Base-by-base conservation (phyloP, 1,284 basidiomycete genomes). In the Ganoderma leucocontextum region DNA sequence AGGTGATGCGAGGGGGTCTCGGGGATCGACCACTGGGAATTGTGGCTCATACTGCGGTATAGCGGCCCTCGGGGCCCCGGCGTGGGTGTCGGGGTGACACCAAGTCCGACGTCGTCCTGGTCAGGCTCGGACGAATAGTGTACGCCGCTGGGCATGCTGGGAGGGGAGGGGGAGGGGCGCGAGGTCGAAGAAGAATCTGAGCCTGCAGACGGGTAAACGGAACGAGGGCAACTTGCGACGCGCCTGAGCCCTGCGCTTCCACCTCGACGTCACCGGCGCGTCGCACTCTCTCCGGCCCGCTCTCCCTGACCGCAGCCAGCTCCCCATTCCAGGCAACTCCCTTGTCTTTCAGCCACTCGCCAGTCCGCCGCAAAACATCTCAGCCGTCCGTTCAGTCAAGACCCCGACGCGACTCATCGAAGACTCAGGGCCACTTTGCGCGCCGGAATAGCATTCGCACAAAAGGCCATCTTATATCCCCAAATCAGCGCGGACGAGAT, bases 1-100 rank as follows among this genome's bases (percentile, higher is more conserved):
- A 87, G 82, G 76, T 89, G 88, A 75, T 91, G 90, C n/a, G 81
- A 82, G 29, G 89, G 88, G 9, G 87, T 86, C 38, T 90, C 87
- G 33, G 80, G 76, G 13, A 82, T 77, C 13, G 87, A 87, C 86
- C 87, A 87, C 69, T 84, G 84, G 33, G 89, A 87, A 70, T 82
- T 82, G 64, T 84, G 83, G 75, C 86, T 89, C 64, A 84, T 73
- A 64, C 81, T 84, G 65, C 87, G 82, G 71, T 84, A 83, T n/a
- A 85, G 76, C 62, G 82, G 79, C 49, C 80, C 79, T 63, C 80
- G 77, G 25, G 67, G 59, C 22, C 67, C 65, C 15, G 77, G 75
- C 19, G 79, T 75, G 53, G 75, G 72, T 33, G 75, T 75, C 19
- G 79, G 78, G 41, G 76, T 74, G 29, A 74, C 72, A 55, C 71